Base-by-base conservation (phyloP, 148 eudicot species). In the Dianthus caryophyllus region DNA sequence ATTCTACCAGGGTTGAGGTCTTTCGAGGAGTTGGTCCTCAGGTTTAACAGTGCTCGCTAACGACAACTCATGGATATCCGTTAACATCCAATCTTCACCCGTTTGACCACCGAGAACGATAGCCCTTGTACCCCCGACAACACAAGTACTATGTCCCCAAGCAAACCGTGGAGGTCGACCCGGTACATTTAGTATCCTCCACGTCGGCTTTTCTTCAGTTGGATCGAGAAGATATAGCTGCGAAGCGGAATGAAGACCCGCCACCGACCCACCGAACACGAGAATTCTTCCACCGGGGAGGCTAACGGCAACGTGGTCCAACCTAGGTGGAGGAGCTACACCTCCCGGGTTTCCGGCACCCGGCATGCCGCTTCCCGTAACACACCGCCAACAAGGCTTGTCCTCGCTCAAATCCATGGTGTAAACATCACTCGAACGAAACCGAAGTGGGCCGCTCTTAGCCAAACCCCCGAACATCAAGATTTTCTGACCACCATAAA, bases 271-370 rank as follows among this genome's bases (percentile, higher is more conserved):
- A 48, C 98, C 98, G 77, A 92, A 92, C 17, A 92, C 87, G 21
- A 92, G 78, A 38, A 92, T 89, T 66, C 96, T 87, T 17, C 97
- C 97, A 67, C 97, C 97, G 0, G 97, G 96, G 1, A 92, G 94
- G 78, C 96, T 92, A 68, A 92, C 91, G 0, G 98, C 98, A 60
- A 92, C 98, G 54, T 92, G 98, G 73, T 92, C 98, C 17, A 92
- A 88, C 72, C 98, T 79, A 9, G 98, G 98, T 31, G 98, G 94
- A 60, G 98, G 98, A 67, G 96, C 94, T 15, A 85, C 75, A 13
- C 98, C 98, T 33, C 96, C 98, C 0, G 96, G 98, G 74, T 92
- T 92, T 44, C 90, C 96, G 58, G 97, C 90, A 47, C 96, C 96
- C 0, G 96, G 96, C 98, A 92, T 89, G 22, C 83, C 96, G 49